Evolutionary conservation across 2,329 filamentous ascomycete genomes (phyloP).

Genomic region (Alternaria conjuncta): DNA sequence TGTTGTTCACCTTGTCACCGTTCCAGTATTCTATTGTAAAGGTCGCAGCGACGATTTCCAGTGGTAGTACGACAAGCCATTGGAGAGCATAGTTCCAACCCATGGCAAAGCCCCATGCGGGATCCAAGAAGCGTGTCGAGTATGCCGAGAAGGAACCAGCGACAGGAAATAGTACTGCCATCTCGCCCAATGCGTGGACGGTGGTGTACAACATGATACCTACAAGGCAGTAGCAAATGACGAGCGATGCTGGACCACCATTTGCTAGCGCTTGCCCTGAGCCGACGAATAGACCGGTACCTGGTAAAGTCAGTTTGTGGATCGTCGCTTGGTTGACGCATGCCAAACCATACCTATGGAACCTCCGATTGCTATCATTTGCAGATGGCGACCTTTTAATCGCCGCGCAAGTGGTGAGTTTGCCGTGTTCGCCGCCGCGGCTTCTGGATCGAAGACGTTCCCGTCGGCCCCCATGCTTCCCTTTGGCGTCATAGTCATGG

Average conservation of each 20-base stretch:
- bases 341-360: slow-evolving; percentile 64
- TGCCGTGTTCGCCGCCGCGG: slow-evolving; percentile 67
- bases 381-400: slow-evolving; percentile 67
- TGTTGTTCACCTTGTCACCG: slow-evolving; percentile 51
- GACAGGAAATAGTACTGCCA: slow-evolving; percentile 88
- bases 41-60: slow-evolving; percentile 87
- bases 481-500: slow-evolving; percentile 56
- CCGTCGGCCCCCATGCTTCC: slow-evolving; percentile 59
- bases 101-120: slow-evolving; percentile 94
- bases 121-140: slow-evolving; percentile 90
- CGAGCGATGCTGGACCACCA: slow-evolving; percentile 47
- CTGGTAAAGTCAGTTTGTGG: slow-evolving; percentile 29
- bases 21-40: slow-evolving; percentile 87
- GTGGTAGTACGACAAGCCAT: slow-evolving; percentile 82
- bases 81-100: slow-evolving; percentile 93
- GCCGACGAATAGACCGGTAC: slow-evolving; percentile 79
- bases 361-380: slow-evolving; percentile 97
- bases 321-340: slow-evolving; percentile 7
- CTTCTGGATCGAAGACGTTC: slow-evolving; percentile 68
- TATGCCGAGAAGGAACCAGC: slow-evolving; percentile 92
- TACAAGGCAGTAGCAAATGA: slow-evolving; percentile 63
- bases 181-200: slow-evolving; percentile 87
- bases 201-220: slow-evolving; percentile 91
- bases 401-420: slow-evolving; percentile 75
- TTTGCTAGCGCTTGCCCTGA: slow-evolving; percentile 58